Percentiles rank a stretch among this genome's conserved stretches.
These are phyloP conservation scores for Phaeoacremonium minimum DNA, from an alignment of 2,329 filamentous ascomycete genomes.

Conservation along the genomic window DNA sequence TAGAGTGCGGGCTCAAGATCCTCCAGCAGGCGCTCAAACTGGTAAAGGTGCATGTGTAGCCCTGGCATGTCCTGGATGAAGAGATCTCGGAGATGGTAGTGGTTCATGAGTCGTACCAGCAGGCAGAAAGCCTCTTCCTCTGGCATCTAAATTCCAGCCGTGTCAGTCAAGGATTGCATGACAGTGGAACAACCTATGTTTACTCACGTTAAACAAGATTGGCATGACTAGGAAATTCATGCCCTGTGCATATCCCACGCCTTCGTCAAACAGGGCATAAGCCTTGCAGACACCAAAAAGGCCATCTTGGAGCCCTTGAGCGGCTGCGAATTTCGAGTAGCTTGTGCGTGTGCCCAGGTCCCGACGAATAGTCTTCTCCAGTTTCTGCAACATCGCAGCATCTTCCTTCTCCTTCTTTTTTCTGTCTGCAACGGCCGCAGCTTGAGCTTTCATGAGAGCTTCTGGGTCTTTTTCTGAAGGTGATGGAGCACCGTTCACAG, in stretches of 20 bases:
- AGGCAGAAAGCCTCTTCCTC: constrained; percentile 96
- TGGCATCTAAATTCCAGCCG: constrained; percentile 75
- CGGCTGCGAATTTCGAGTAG: constrained; percentile 92
- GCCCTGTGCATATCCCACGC: constrained; percentile 93
- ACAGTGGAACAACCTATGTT: neutral
- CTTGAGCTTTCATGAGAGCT: constrained; percentile 60
- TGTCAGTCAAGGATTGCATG: constrained; percentile 14
- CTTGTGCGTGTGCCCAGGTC: constrained; percentile 91
- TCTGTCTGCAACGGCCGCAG: constrained; percentile 59
- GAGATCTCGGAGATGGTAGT: constrained; percentile 87
- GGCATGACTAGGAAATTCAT: constrained; percentile 99
- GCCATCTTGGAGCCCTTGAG: constrained; percentile 86
- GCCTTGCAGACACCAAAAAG: constrained; percentile 96
- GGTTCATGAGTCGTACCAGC: constrained; percentile 91
- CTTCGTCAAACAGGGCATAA: constrained; percentile 92
- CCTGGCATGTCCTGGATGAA: constrained; percentile 97
- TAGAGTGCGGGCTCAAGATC: constrained; percentile 92
- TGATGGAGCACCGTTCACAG: constrained; percentile 51
- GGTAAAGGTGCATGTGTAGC: constrained; percentile 86
- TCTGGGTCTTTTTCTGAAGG: constrained; percentile 59
- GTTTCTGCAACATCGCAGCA: constrained; percentile 64
- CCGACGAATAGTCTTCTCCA: constrained; percentile 88
- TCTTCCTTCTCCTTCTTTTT: constrained; percentile 80
- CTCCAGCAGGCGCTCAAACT: constrained; percentile 91
- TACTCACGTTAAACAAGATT: constrained; percentile 79